These are phyloP conservation scores for Mucor lusitanicus DNA, from an alignment of 371 early-diverging fungal genomes.

Conservation along the genomic window DNA sequence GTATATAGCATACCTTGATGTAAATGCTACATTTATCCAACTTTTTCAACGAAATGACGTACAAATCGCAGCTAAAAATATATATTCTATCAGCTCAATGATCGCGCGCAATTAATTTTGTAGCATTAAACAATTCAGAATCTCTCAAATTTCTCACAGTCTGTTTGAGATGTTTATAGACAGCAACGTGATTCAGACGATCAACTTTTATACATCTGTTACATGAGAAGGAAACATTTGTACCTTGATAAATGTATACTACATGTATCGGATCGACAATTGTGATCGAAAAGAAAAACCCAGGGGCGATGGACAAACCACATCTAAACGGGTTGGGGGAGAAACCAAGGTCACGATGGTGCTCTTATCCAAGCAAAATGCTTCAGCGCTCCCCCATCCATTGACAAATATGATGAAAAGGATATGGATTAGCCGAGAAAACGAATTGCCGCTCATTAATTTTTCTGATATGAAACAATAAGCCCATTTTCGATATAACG, in stretches of 20 bases:
- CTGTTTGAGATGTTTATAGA: background rate
- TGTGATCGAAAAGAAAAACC: slow-evolving; percentile 4
- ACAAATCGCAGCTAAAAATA: no score
- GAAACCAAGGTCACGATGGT: slow-evolving; percentile 1
- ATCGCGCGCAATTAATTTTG: background rate
- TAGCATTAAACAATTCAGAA: background rate
- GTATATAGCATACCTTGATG: no score
- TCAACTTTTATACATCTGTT: background rate
- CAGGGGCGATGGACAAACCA: background rate
- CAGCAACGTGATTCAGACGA: background rate
- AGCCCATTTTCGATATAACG: background rate
- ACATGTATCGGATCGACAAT: background rate
- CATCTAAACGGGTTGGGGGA: slow-evolving; percentile 1
- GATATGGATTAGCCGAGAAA: background rate
- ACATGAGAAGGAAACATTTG: background rate
- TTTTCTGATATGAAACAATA: background rate
- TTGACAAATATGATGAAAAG: background rate
- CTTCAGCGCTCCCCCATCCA: background rate
- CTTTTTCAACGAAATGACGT: no score
- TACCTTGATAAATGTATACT: background rate
- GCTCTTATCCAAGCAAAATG: background rate
- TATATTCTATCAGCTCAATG: no score
- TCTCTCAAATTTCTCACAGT: no score
- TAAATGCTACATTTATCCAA: no score
- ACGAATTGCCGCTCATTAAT: background rate